Evolutionary conservation across 768 basidiomycete species (phyloP).

Genomic region (Russula ochroleuca): DNA sequence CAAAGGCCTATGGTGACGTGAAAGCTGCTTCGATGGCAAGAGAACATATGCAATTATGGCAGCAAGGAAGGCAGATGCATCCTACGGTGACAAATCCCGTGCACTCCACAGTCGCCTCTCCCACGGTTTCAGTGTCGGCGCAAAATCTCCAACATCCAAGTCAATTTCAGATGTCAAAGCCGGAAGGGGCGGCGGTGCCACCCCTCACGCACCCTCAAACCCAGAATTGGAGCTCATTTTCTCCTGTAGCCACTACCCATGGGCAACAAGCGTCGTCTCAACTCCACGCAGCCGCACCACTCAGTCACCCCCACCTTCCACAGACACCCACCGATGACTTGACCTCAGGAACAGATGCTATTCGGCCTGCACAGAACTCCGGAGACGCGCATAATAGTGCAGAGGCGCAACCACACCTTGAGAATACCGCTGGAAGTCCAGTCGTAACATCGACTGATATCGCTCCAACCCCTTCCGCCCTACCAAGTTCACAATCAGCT

Average conservation of each 20-base stretch:
- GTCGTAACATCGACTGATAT: neutral
- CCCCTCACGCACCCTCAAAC: neutral
- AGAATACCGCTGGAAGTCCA: neutral
- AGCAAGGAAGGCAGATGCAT: neutral
- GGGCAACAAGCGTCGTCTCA: neutral
- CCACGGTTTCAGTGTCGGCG: neutral
- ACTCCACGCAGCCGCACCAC: neutral
- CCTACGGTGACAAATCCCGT: neutral
- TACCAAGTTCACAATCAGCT: constrained; percentile 9
- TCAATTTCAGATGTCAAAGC: neutral
- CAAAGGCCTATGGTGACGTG: constrained; percentile 7
- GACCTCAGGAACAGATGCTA: neutral
- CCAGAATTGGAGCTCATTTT: neutral
- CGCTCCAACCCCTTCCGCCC: neutral
- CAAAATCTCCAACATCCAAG: neutral
- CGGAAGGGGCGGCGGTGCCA: neutral
- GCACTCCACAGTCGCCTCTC: neutral
- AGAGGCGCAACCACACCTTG: neutral
- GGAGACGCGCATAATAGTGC: neutral
- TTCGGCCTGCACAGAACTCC: neutral
- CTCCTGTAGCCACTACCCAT: neutral
- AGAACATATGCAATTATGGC: neutral
- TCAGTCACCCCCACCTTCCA: neutral
- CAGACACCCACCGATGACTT: neutral
- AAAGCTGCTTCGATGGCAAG: constrained; percentile 2